Evolutionary conservation across 352 stramenopile genomes (phyloP).

Genomic region (Globisporangium apiculatum): DNA sequence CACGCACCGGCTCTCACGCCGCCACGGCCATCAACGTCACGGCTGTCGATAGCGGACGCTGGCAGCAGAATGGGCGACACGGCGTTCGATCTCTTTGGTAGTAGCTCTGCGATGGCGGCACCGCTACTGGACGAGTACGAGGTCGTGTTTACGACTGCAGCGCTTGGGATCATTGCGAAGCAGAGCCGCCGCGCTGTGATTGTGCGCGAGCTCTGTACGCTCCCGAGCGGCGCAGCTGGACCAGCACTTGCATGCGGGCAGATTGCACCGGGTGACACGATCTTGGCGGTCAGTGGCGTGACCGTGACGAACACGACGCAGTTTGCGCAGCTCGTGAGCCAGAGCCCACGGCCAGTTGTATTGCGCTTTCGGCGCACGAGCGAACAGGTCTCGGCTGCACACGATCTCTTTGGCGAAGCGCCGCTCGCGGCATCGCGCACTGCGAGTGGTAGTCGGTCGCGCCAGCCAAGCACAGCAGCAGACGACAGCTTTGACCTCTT

Average conservation of each 20-base stretch:
- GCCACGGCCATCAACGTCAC: neutral
- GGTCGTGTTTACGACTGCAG: constrained; percentile 45
- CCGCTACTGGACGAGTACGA: constrained; percentile 55
- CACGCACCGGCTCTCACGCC: constrained; percentile 14
- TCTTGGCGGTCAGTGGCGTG: constrained; percentile 67
- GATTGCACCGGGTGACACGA: constrained; percentile 57
- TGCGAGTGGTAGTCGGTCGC: neutral
- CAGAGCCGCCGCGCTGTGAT: constrained; percentile 54
- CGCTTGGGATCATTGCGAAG: constrained; percentile 68
- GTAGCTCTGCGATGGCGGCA: neutral
- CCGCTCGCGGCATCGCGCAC: neutral
- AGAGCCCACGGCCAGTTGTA: constrained; percentile 49
- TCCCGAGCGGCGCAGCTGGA: constrained; percentile 36
- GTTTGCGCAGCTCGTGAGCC: constrained; percentile 64
- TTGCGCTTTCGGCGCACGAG: constrained; percentile 56
- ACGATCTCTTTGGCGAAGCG: constrained; percentile 65
- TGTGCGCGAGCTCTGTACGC: constrained; percentile 52
- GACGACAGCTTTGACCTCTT: neutral
- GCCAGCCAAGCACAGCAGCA: neutral
- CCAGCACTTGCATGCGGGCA: constrained; percentile 38
- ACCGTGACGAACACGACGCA: constrained; percentile 57
- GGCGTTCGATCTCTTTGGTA: constrained; percentile 11
- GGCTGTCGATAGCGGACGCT: neutral
- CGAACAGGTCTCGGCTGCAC: constrained; percentile 35
- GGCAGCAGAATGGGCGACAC: neutral